Percentiles rank a stretch among this genome's conserved stretches.
These are phyloP conservation scores for Bromus sterilis DNA, from an alignment of 176 grass and related monocot species.

Conservation along the genomic window DNA sequence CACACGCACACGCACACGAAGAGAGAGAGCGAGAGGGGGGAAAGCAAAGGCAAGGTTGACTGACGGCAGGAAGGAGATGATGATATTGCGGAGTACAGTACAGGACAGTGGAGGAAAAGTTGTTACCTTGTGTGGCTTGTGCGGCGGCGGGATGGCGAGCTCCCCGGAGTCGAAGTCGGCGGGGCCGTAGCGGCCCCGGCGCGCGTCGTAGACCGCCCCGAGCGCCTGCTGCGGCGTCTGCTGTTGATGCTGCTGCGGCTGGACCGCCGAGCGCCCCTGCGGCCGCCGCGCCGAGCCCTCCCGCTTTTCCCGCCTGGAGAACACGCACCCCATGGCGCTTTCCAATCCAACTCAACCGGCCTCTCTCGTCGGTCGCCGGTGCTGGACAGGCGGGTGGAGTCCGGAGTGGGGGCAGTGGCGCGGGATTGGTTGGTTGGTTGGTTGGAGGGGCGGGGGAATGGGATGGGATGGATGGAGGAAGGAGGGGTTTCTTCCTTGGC, in stretches of 20 bases:
- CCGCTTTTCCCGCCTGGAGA: slow-evolving; percentile 15
- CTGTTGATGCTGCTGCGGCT: background rate
- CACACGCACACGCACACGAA: background rate
- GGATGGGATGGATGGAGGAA: background rate
- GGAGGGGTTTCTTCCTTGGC: background rate
- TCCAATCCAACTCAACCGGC: background rate
- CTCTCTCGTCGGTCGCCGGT: background rate
- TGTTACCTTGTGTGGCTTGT: slow-evolving; percentile 50
- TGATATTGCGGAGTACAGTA: too few species aligned
- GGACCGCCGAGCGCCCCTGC: background rate
- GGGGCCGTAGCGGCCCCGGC: slow-evolving; percentile 13
- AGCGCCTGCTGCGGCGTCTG: background rate
- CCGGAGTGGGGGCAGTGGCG: background rate
- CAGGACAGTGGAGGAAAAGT: background rate
- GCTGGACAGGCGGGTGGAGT: background rate
- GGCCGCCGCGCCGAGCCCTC: background rate
- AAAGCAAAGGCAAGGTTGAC: too few species aligned
- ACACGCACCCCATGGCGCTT: slow-evolving; percentile 61
- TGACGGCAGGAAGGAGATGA: background rate
- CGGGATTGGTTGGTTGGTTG: background rate
- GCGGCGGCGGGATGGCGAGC: slow-evolving; percentile 41
- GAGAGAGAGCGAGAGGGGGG: background rate
- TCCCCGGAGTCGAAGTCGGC: slow-evolving; percentile 57
- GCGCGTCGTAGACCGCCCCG: slow-evolving; percentile 23
- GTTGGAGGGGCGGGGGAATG: background rate